Percentiles rank a stretch among this genome's conserved stretches.
phyloP scores from a whole-genome alignment of 106 monocot species.

The Agapanthus africanus region DNA sequence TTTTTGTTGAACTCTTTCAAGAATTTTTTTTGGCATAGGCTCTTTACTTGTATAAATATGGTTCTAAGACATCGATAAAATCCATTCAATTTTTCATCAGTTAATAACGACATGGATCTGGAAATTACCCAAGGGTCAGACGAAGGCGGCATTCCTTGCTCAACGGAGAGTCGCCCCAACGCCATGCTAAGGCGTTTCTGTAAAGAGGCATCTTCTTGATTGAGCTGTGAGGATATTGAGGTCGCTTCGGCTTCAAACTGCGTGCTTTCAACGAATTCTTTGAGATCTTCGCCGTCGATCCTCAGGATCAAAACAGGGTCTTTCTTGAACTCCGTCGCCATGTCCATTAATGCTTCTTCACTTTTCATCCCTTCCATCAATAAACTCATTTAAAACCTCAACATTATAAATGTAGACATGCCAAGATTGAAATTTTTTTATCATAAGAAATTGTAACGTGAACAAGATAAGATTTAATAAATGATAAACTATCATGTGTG shows the following conservation, averaged over 20 bases:
- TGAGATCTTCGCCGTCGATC: conserved; percentile 78
- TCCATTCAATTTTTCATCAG: too few relatives aligned
- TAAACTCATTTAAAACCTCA: conserved; percentile 57
- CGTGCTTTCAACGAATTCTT: conserved; percentile 47
- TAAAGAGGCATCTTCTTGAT: conserved; percentile 26
- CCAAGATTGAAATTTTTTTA: neutral
- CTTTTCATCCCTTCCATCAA: conserved; percentile 49
- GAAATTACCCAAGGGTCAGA: conserved; percentile 72
- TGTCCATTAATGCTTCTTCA: conserved; percentile 44
- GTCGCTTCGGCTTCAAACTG: conserved; percentile 49
- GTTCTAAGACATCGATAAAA: too few relatives aligned
- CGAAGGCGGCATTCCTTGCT: conserved; percentile 80
- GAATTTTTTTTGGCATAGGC: too few relatives aligned
- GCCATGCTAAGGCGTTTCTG: conserved; percentile 28
- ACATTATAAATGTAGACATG: conserved; percentile 16
- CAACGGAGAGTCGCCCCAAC: conserved; percentile 51
- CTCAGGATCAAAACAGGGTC: conserved; percentile 75
- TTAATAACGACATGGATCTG: neutral
- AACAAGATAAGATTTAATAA: neutral
- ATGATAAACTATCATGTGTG: neutral
- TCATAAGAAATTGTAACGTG: neutral
- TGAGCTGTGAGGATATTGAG: conserved; percentile 43
- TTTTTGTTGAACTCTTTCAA: too few relatives aligned
- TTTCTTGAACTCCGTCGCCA: conserved; percentile 50
- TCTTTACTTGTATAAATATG: neutral